Base-by-base conservation (phyloP, 1,139 yeast genomes). In the Geotrichum histeridarum region DNA sequence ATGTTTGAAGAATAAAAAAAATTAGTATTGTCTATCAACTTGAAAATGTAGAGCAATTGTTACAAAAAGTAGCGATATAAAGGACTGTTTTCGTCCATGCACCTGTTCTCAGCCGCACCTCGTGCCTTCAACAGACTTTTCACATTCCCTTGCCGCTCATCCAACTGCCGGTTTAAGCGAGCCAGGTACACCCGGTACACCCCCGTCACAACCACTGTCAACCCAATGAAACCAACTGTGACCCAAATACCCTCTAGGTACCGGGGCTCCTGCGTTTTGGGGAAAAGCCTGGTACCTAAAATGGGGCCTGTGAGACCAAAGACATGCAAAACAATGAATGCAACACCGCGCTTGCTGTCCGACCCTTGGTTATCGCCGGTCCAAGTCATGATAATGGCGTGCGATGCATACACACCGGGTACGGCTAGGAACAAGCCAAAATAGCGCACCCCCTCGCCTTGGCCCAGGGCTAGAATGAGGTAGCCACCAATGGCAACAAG, bases 281-380 rank as follows among this genome's bases (percentile, higher is more conserved):
- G 71, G 53, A 63, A 68, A 27, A 68, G 48, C 8, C 68, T 57
- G 11, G 70, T 67, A 4, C 71, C 71, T 2, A 69, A 60, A 31
- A 68, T 49, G 8, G 72, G 70, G 8, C 70, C 71, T 43, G 69
- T 66, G 54, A 68, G 69, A 18, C 72, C 71, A 33, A 67, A 57
- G 14, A 66, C 57, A 54, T 68, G 68, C 30, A 68, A 53, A 52
- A 68, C 49, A 35, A 67, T 65, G 52, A 61, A 63, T 8, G 69
- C 70, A 14, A 62, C 60, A 31, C 68, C 67, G 48, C 68, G 60
- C 33, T 62, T 60, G 8, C 68, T 56, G 48, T 68, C 71, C 12
- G 67, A 59, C 9, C 69, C 66, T 46, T 67, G 70, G 56, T 69
- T 68, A 55, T 69, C 68, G 39, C 65, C 66, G 9, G 61, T 61